Percentiles rank a stretch among this genome's conserved stretches.
phyloP scores from a whole-genome alignment of 2,329 filamentous ascomycete genomes.

The Trichoderma semiorbis region DNA sequence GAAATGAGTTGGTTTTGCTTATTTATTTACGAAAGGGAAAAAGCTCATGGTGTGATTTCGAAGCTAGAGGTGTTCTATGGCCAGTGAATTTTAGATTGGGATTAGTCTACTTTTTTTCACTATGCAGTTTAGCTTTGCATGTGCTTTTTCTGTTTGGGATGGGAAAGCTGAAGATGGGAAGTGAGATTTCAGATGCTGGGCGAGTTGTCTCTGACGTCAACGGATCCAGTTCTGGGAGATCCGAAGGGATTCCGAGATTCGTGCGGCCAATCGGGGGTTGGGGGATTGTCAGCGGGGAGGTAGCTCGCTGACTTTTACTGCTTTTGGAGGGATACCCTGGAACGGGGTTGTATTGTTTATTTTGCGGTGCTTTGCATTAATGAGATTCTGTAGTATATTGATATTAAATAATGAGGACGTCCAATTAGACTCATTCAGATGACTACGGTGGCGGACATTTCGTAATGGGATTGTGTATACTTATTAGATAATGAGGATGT shows the following conservation, averaged over 20 bases:
- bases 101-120: not conserved
- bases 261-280: not conserved
- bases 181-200: not conserved
- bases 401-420: not conserved
- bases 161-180: not conserved
- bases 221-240: not conserved
- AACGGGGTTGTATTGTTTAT: not conserved
- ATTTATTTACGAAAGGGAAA: not conserved
- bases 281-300: slow-evolving; percentile 4
- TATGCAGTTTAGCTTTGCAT: not conserved
- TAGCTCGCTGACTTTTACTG: not conserved
- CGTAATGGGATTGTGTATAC: too few species aligned
- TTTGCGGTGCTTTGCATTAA: not conserved
- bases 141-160: not conserved
- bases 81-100: not conserved
- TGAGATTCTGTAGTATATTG: not conserved
- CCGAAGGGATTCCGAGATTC: slow-evolving; percentile 4
- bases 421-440: too few species aligned
- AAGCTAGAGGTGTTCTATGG: not conserved
- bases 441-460: too few species aligned
- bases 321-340: not conserved
- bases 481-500: too few species aligned
- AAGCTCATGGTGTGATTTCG: not conserved
- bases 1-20: not conserved
- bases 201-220: slow-evolving; percentile 10